A percentile compares a stretch with the other conserved stretches of the same genome.
Conservation (phyloP, 2,329 filamentous ascomycete genomes). For the Aspergillus transmontanensis region DNA sequence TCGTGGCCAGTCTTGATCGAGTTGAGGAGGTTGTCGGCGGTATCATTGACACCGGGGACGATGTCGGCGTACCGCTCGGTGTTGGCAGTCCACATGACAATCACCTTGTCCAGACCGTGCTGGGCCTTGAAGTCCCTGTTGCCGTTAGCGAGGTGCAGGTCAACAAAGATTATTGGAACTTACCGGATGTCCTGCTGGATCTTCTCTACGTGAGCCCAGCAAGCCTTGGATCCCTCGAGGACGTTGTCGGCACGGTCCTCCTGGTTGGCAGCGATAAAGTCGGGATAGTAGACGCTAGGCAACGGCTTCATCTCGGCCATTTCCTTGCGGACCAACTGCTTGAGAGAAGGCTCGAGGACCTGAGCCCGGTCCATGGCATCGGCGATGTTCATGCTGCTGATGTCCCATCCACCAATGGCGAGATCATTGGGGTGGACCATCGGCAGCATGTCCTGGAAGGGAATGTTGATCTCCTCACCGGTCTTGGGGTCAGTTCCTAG, state of each 20-base stretch:
- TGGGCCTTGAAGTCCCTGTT: slow-evolving; percentile 80
- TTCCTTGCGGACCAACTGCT: slow-evolving; percentile 87
- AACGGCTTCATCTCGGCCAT: slow-evolving; percentile 86
- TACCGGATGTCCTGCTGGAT: slow-evolving; percentile 89
- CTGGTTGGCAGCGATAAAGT: slow-evolving; percentile 99
- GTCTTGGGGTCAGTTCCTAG: slow-evolving; percentile 85
- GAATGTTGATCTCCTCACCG: slow-evolving; percentile 88
- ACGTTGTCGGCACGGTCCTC: slow-evolving; percentile 94
- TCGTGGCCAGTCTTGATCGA: slow-evolving; percentile 83
- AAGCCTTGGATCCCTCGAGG: slow-evolving; percentile 80
- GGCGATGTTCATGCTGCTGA: slow-evolving; percentile 85
- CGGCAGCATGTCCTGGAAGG: slow-evolving; percentile 89
- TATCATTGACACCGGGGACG: slow-evolving; percentile 88
- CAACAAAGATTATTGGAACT: slow-evolving; percentile 26
- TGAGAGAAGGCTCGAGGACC: slow-evolving; percentile 93
- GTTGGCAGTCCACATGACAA: slow-evolving; percentile 98
- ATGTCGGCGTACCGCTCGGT: slow-evolving; percentile 95
- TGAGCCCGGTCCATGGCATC: slow-evolving; percentile 93
- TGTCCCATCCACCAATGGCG: slow-evolving; percentile 95
- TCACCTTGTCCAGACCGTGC: slow-evolving; percentile 88
- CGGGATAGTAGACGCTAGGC: slow-evolving; percentile 96
- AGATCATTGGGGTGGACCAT: slow-evolving; percentile 98
- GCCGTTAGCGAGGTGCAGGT: slow-evolving; percentile 8
- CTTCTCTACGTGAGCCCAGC: slow-evolving; percentile 84
- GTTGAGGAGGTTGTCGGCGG: slow-evolving; percentile 87